phyloP scores from a whole-genome alignment of 2,329 filamentous ascomycete genomes.

The Aurifilum marmelostoma region DNA sequence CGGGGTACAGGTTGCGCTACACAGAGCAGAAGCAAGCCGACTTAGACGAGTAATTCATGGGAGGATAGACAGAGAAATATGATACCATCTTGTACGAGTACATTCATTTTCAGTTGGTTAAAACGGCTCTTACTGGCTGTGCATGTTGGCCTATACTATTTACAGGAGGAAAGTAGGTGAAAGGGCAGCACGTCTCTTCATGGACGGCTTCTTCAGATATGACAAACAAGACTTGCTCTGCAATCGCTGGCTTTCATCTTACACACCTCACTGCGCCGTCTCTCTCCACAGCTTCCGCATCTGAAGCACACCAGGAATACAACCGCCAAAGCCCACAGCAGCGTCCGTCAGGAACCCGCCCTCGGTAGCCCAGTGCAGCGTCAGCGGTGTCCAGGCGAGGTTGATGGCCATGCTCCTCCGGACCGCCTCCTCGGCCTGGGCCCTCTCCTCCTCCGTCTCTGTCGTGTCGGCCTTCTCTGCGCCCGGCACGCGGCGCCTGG shows the following conservation, averaged over 20 bases:
- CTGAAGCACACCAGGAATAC: slow-evolving; percentile 49
- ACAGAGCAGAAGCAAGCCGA: neutral
- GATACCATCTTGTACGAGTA: neutral
- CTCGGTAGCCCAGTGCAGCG: slow-evolving; percentile 79
- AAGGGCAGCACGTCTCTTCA: neutral
- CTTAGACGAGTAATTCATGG: neutral
- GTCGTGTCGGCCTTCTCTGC: neutral
- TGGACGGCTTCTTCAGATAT: neutral
- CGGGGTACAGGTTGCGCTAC: neutral
- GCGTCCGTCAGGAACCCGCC: slow-evolving; percentile 56
- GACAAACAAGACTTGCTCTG: neutral
- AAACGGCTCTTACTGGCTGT: neutral
- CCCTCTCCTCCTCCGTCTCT: slow-evolving; percentile 47
- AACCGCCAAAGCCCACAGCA: slow-evolving; percentile 46
- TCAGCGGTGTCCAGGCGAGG: slow-evolving; percentile 78
- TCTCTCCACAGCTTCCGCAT: slow-evolving; percentile 51
- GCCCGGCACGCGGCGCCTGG: slow-evolving; percentile 38
- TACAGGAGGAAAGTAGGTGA: too few relatives aligned
- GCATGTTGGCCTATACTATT: neutral
- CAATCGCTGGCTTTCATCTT: neutral
- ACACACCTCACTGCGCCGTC: slow-evolving; percentile 35
- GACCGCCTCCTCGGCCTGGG: slow-evolving; percentile 55
- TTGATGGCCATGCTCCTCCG: slow-evolving; percentile 71
- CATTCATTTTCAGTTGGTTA: neutral
- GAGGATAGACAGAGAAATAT: neutral